Evolutionary conservation across 2,329 filamentous ascomycete genomes (phyloP).

Genomic region (Trichoderma koningiopsis): DNA sequence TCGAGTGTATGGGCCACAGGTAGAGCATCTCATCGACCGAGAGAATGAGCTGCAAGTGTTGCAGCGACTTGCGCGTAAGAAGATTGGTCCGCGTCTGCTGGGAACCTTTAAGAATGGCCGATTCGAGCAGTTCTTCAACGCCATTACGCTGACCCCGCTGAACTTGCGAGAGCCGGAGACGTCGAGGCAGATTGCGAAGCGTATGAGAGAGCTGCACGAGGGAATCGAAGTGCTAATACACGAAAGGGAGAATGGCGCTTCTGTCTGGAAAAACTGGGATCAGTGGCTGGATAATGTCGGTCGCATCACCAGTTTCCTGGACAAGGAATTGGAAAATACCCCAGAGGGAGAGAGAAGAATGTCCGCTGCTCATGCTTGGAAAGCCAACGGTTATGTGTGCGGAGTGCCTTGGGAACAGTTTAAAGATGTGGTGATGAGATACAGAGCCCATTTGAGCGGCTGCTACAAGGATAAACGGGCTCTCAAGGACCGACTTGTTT

Average conservation of each 20-base stretch:
- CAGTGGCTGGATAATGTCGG: conserved; percentile 75
- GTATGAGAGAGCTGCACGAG: conserved; percentile 94
- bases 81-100: conserved; percentile 86
- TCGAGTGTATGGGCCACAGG: conserved; percentile 91
- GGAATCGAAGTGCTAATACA: conserved; percentile 82
- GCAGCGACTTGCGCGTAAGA: conserved; percentile 82
- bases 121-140: conserved; percentile 93
- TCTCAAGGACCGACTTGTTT: conserved; percentile 77
- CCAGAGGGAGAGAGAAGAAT: conserved; percentile 31
- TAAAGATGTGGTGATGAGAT: conserved; percentile 71
- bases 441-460: conserved; percentile 71
- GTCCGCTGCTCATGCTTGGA: conserved; percentile 57
- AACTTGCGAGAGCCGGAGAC: conserved; percentile 81
- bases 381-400: conserved; percentile 72
- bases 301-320: conserved; percentile 59
- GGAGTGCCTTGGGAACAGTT: conserved; percentile 83
- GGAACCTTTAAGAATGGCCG: conserved; percentile 93
- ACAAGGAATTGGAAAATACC: conserved; percentile 59
- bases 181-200: conserved; percentile 91
- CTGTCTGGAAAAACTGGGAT: conserved; percentile 93
- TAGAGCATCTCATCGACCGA: conserved; percentile 92
- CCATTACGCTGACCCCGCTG: conserved; percentile 72
- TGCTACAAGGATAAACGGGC: conserved; percentile 68
- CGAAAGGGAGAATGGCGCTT: conserved; percentile 77
- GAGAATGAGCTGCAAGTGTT: conserved; percentile 88